phyloP scores from a whole-genome alignment of 2,329 filamentous ascomycete species.

The Ploettnerulaceae sp. region DNA sequence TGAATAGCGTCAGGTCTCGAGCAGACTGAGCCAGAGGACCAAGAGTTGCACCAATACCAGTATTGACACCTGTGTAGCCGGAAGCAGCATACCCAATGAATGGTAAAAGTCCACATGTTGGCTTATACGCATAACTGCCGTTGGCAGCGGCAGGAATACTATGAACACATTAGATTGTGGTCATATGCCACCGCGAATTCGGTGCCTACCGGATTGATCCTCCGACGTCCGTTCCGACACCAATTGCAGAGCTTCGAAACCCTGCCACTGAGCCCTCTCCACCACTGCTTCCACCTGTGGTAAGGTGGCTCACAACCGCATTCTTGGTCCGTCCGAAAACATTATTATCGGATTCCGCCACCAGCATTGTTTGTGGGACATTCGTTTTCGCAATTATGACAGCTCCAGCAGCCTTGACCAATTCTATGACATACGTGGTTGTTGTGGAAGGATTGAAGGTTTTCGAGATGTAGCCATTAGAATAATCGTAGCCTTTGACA shows the following conservation, averaged over 20 bases:
- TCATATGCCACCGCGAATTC: constrained; percentile 57
- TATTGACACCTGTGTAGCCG: constrained; percentile 46
- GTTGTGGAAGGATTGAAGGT: constrained; percentile 54
- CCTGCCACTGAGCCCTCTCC: constrained; percentile 72
- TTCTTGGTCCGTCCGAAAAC: constrained; percentile 14
- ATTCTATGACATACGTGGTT: constrained; percentile 56
- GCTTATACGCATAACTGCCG: constrained; percentile 33
- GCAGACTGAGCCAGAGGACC: constrained; percentile 84
- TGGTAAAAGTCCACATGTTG: constrained; percentile 32
- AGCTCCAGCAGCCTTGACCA: constrained; percentile 68
- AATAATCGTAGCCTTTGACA: constrained; percentile 75
- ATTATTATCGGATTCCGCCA: constrained; percentile 14
- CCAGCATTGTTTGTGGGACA: constrained; percentile 59
- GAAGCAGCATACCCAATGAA: constrained; percentile 32
- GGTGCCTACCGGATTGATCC: constrained; percentile 74
- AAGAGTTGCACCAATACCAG: constrained; percentile 80
- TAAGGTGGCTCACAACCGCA: constrained; percentile 66
- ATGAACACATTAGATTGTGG: constrained; percentile 77
- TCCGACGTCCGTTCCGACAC: constrained; percentile 84
- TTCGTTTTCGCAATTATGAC: constrained; percentile 90
- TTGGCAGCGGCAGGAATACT: constrained; percentile 32
- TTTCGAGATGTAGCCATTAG: constrained; percentile 70
- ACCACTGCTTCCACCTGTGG: constrained; percentile 75
- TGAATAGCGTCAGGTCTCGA: constrained; percentile 77
- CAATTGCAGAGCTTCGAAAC: constrained; percentile 67